phyloP scores from a whole-genome alignment of 192 early-diverging fungal genomes.

The Bifiguratus adelaidae region DNA sequence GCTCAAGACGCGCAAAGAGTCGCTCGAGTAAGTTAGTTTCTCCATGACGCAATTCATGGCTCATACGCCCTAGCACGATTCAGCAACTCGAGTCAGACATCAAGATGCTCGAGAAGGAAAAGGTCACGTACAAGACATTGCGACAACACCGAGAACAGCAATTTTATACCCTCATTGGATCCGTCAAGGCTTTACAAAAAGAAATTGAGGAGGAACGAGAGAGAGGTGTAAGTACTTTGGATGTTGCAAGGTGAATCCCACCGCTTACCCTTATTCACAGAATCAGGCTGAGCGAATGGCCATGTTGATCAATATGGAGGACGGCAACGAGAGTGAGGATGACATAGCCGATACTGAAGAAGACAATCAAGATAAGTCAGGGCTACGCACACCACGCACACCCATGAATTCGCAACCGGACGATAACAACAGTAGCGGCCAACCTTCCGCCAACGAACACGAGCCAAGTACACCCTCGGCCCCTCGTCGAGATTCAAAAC shows the following conservation, averaged over 20 bases:
- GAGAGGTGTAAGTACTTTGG: constrained; percentile 8
- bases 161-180: constrained; percentile 8
- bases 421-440: too few species aligned
- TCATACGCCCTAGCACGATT: constrained; percentile 11
- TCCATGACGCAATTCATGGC: background rate
- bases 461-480: too few species aligned
- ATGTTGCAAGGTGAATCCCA: background rate
- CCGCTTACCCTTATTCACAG: background rate
- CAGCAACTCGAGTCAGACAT: constrained; percentile 13
- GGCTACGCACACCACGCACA: too few species aligned
- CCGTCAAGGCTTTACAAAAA: constrained; percentile 13
- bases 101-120: constrained; percentile 15
- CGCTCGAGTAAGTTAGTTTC: constrained; percentile 14
- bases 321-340: constrained; percentile 10
- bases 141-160: constrained; percentile 10
- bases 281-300: constrained; percentile 12
- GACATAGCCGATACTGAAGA: constrained; percentile 14
- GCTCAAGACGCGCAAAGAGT: constrained; percentile 12
- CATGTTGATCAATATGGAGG: constrained; percentile 15
- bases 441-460: too few species aligned
- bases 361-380: too few species aligned
- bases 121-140: constrained; percentile 5
- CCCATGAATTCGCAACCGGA: too few species aligned
- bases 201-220: constrained; percentile 14
- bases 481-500: too few species aligned